phyloP scores from a whole-genome alignment of 495 filamentous ascomycete genomes.

The Thozetella sp. region DNA sequence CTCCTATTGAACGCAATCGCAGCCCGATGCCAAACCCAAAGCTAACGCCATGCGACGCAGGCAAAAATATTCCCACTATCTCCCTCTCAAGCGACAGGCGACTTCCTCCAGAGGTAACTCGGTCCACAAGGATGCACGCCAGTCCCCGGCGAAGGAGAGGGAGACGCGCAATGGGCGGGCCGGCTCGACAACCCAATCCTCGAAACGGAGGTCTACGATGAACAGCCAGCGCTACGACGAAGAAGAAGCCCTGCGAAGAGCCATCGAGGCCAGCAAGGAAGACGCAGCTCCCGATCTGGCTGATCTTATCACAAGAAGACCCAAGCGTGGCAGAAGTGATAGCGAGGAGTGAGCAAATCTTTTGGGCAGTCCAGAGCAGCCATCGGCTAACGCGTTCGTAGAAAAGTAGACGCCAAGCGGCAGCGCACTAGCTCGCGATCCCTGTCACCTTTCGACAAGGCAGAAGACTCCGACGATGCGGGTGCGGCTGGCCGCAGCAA shows the following conservation, averaged over 20 bases:
- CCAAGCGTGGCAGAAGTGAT: conserved; percentile 86
- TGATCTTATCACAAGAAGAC: conserved; percentile 56
- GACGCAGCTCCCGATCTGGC: conserved; percentile 51
- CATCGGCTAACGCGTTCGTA: conserved; percentile 17
- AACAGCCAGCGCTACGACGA: conserved; percentile 97
- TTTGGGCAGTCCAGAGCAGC: conserved; percentile 6
- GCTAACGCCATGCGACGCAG: conserved; percentile 40
- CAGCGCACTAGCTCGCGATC: conserved; percentile 78
- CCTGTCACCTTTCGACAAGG: conserved; percentile 54
- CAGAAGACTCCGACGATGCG: conserved; percentile 75
- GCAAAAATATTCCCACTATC: conserved; percentile 57
- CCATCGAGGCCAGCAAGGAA: conserved; percentile 93
- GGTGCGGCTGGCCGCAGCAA: conserved; percentile 48
- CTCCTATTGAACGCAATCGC: conserved; percentile 7
- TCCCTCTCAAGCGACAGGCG: conserved; percentile 50
- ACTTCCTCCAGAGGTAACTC: conserved; percentile 57
- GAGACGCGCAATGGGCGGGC: conserved; percentile 45
- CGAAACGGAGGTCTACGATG: conserved; percentile 93
- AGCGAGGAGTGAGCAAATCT: conserved; percentile 78
- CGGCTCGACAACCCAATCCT: conserved; percentile 47
- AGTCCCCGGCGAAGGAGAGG: conserved; percentile 48
- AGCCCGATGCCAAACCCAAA: conserved; percentile 5
- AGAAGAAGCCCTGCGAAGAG: conserved; percentile 84
- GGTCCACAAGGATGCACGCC: conserved; percentile 55
- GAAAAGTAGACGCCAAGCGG: conserved; percentile 59